Base-by-base conservation (phyloP, 352 stramenopile species). In the Globisporangium orthogonon region DNA sequence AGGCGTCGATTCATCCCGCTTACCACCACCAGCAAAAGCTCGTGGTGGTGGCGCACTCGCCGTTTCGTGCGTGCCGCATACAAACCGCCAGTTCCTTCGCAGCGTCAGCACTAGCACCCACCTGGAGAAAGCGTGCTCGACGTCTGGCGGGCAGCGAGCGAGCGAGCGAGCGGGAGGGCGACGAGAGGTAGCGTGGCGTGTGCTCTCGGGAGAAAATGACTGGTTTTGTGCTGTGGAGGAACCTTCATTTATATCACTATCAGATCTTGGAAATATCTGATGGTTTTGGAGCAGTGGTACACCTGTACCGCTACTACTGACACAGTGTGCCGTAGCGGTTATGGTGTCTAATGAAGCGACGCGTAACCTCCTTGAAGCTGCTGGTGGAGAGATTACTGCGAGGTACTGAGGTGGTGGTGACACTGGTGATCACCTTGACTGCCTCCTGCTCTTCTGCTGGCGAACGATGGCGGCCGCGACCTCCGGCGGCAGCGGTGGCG, bases 201-300 rank as follows among this genome's bases (percentile, higher is more conserved):
- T 23, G 37, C 37, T 43, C 37, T 37, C 39, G 50, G 18, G 23
- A n/a, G 18, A 13, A 29, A 7, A 45, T 9, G 6, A 18, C 30
- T 54, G 45, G 37, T 43, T 43, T 43, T 43, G 37, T 43, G 37
- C 10, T 17, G 37, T 13, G 17, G 37, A 17, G 37, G 11, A 17
- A 15, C 37, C 37, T 13, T 43, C 11, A 13, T 3, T 43, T 43
- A 15, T 43, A 13, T 43, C 37, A 43, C 37, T 43, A 43, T 43
- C 13, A 43, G 44, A 44, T 40, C 40, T 45, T 51, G 58, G 67
- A 76, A 76, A 77, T 70, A 70, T 79, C 63, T 74, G 55, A 62
- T 78, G 66, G 63, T 44, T 39, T 30, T 14, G 11, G 56, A 17
- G 10, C 37, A 13, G 11, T 43, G 37, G 37, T 43, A 43, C 47